Conservation (phyloP, 2,329 filamentous ascomycete species). For the Diaporthe destruens region DNA sequence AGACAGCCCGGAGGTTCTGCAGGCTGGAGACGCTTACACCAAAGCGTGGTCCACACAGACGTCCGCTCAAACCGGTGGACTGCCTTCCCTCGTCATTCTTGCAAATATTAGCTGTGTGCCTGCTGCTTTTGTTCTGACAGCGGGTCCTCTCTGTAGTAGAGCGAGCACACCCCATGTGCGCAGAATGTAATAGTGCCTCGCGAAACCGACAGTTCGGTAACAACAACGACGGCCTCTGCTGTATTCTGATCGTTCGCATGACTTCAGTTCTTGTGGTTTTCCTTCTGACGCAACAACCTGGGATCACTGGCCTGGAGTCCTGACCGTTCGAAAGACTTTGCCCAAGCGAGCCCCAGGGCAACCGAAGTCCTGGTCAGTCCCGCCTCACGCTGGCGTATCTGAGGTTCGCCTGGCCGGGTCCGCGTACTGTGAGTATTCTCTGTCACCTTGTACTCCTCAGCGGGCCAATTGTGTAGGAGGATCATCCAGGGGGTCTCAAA, state of each 20-base stretch:
- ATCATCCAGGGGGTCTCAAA: conserved; percentile 26
- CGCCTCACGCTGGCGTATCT: conserved; percentile 17
- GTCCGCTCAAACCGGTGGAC: conserved; percentile 13
- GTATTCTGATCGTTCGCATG: not conserved
- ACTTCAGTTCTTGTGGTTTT: not conserved
- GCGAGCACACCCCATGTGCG: not conserved
- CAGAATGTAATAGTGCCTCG: not conserved
- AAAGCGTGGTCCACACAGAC: conserved; percentile 15
- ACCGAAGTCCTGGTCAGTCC: conserved; percentile 2
- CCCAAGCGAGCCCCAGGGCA: conserved; percentile 1
- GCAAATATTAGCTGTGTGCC: conserved; percentile 31
- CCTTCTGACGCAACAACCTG: not conserved
- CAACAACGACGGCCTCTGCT: not conserved
- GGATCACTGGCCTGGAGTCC: not conserved
- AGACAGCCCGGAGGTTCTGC: conserved; percentile 31
- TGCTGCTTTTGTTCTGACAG: conserved; percentile 25
- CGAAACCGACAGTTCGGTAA: not conserved
- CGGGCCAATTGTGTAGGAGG: conserved; percentile 36
- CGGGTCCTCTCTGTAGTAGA: conserved; percentile 10
- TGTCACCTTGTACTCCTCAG: conserved; percentile 25
- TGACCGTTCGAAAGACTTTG: not conserved
- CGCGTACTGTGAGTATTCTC: conserved; percentile 35
- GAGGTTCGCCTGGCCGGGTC: conserved; percentile 20
- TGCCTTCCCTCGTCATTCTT: conserved; percentile 8
- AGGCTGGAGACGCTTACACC: conserved; percentile 13